phyloP scores from a whole-genome alignment of 2,329 filamentous ascomycete genomes.

The Epichloe baconii region DNA sequence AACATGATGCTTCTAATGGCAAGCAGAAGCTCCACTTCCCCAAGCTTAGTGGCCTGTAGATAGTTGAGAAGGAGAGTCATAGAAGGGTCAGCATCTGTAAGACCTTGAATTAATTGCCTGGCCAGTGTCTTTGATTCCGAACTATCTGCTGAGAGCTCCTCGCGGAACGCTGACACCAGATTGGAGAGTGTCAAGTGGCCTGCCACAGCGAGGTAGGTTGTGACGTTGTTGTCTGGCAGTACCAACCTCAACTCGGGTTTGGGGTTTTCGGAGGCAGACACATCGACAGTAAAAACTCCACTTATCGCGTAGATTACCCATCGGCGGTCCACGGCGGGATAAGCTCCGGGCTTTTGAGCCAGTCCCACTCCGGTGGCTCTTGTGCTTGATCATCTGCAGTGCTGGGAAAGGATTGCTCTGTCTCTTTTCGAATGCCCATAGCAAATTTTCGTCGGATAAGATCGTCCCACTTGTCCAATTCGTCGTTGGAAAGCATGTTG shows the following conservation, averaged over 20 bases:
- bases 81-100: conserved; percentile 54
- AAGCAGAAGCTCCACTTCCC: conserved; percentile 51
- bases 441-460: conserved; percentile 36
- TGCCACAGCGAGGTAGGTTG: conserved; percentile 46
- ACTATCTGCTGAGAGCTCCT: conserved; percentile 30
- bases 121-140: conserved; percentile 35
- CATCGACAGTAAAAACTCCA: conserved; percentile 44
- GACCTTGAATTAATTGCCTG: conserved; percentile 47
- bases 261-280: conserved; percentile 24
- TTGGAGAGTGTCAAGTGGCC: conserved; percentile 49
- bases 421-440: conserved; percentile 21
- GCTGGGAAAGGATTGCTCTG: conserved; percentile 3
- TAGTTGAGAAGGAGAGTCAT: conserved; percentile 54
- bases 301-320: conserved; percentile 53
- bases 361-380: conserved; percentile 35
- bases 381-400: conserved; percentile 10
- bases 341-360: conserved; percentile 30
- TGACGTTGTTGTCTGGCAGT: conserved; percentile 38
- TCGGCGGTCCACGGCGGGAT: conserved; percentile 46
- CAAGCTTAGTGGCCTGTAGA: conserved; percentile 51
- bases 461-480: conserved; percentile 36
- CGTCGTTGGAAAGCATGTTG: conserved; percentile 29
- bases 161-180: conserved; percentile 42
- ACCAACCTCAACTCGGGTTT: conserved; percentile 21
- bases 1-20: conserved; percentile 54